Evolutionary conservation across 2,329 filamentous ascomycete genomes (phyloP).

Genomic region (Botrytis cinerea): DNA sequence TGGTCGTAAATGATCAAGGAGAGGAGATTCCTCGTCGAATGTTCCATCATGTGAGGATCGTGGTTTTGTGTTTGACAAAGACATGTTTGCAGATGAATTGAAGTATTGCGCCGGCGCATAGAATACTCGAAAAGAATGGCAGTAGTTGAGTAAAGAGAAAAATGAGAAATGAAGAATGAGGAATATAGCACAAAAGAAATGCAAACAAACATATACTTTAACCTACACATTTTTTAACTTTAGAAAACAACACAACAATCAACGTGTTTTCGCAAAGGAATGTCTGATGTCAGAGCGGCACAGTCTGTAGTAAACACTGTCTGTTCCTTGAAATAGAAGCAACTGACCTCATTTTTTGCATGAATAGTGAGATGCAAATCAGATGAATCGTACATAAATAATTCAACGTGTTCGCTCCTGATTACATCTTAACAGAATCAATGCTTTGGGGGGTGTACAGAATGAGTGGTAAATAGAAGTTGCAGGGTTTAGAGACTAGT

Average conservation of each 20-base stretch:
- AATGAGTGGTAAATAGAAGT: not conserved
- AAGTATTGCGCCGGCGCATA: conserved; percentile 13
- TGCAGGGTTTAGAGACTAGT: not conserved
- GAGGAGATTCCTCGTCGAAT: conserved; percentile 22
- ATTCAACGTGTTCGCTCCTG: conserved; percentile 5
- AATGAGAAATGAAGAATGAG: not conserved
- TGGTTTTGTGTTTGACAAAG: conserved; percentile 3
- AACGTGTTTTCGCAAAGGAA: not conserved
- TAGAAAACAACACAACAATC: not conserved
- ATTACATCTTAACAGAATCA: not conserved
- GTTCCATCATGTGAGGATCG: not conserved
- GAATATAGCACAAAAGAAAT: not conserved
- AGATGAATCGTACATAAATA: not conserved
- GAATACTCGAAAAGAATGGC: not conserved
- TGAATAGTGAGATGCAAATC: not conserved
- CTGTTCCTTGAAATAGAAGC: not conserved
- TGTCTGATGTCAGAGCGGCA: conserved; percentile 12
- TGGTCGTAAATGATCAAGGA: conserved; percentile 15
- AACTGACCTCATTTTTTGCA: conserved; percentile 11
- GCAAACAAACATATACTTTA: not conserved
- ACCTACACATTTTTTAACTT: not conserved
- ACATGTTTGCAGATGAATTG: conserved; percentile 3
- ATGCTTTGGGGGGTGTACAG: not conserved
- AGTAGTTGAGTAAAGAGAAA: not conserved
- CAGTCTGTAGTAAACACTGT: not conserved